Evolutionary conservation across 169 alveolate species (phyloP).

Genomic region (Plasmodium gallinaceum): DNA sequence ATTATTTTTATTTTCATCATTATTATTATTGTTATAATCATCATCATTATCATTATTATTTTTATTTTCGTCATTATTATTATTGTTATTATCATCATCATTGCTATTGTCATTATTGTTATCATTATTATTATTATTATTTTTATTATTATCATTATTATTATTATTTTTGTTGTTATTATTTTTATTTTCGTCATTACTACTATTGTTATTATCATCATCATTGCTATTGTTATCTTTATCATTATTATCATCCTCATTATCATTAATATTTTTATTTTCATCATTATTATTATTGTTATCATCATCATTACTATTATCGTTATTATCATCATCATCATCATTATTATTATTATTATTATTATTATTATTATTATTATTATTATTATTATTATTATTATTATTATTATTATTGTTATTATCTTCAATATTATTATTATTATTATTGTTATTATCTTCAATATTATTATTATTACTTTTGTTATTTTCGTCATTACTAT

Average conservation of each 20-base stretch:
- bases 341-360: slow-evolving; percentile 18
- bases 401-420: background rate
- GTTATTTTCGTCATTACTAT: background rate
- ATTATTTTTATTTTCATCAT: background rate
- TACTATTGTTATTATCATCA: background rate
- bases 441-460: background rate
- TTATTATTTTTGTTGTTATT: background rate
- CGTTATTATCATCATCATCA: background rate
- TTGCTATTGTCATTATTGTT: background rate
- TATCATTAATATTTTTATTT: background rate
- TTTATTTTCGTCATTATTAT: background rate
- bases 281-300: slow-evolving; percentile 1
- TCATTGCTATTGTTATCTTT: background rate
- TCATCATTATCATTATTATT: background rate
- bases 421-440: background rate
- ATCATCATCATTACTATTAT: too few relatives aligned
- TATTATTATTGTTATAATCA: background rate
- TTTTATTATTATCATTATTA: background rate
- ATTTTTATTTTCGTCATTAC: background rate
- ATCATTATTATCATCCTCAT: background rate
- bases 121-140: background rate
- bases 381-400: background rate
- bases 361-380: background rate
- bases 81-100: background rate
- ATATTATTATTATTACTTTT: slow-evolving; percentile 2